Evolutionary conservation across 805 yeast genomes (phyloP), one percentile per base, ranked within the genome.

Genomic region (Pichia rugopelliculosa): DNA sequence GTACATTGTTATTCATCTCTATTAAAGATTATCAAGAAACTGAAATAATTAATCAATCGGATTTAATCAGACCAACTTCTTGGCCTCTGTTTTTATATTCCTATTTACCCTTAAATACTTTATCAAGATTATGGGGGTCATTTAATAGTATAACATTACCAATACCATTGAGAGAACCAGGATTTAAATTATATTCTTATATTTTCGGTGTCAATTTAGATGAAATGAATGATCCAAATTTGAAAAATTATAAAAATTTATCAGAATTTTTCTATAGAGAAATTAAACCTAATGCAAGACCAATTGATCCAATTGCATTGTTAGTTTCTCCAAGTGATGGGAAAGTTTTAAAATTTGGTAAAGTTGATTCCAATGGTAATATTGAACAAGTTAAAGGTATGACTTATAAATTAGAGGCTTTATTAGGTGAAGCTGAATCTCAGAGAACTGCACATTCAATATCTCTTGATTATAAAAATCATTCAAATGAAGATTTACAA

Each of bases 311-410:
- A n/a, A 74, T 75, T 17, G 70, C 81, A 2, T 77, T 80, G 46
- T 66, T 93, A 44, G 93, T 83, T 9, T 82, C 93, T 33, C 99
- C 99, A 3, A 81, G 96, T 49, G 99, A 93, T 66, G 99, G 99
- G 21, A 82, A 77, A 54, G 84, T 93, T 17, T 70, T 93, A 50
- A 90, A 87, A 57, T 76, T 87, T 50, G 99, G 99, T 22, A 79
- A 87, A 36, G 71, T 73, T 45, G 54, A 56, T 23, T 80, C 79
- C 45, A 76, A 84, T 56, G 96, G 96, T 30, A 87, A 85, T 55
- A 88, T 93, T 51, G 98, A 93, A 65, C 98, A 91, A 65, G 98
- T 93, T 37, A 93, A 93, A 68, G 99, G 99, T 8, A 79, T 93
- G 79, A 87, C 95, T 1, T 93, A 93, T 64, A 82, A 95, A 2